Conservation (phyloP, 176 grass and related monocot genomes). For the Thinopyrum elongatum region DNA sequence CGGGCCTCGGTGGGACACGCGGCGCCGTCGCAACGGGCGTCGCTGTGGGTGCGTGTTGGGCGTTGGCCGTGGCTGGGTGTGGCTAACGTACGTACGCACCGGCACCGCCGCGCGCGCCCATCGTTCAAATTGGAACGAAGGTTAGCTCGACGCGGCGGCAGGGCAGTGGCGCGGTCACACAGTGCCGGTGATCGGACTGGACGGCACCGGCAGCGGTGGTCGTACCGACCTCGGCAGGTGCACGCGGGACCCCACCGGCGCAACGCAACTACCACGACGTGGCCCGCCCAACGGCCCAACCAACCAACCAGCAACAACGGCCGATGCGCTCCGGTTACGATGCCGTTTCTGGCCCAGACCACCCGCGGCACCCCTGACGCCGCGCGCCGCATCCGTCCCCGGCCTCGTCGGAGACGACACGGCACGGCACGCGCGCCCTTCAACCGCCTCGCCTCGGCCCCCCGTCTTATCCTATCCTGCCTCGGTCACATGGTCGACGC, state of each 20-base stretch:
- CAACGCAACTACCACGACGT: neutral
- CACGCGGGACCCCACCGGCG: neutral
- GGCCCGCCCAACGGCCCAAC: constrained; percentile 7
- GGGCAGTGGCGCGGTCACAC: no score
- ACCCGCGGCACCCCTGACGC: neutral
- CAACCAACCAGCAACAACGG: neutral
- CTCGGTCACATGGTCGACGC: constrained; percentile 2
- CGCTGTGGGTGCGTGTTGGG: neutral
- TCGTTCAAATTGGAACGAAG: neutral
- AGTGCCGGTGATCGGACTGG: no score
- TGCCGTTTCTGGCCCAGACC: constrained; percentile 26
- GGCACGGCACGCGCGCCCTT: neutral
- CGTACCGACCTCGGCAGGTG: neutral
- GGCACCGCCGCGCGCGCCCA: neutral
- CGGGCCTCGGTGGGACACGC: neutral
- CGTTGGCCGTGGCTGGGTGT: neutral
- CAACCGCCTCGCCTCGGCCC: neutral
- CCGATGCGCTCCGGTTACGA: constrained; percentile 5
- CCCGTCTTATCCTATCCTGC: neutral
- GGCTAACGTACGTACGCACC: neutral
- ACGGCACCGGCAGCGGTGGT: neutral
- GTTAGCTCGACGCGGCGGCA: no score
- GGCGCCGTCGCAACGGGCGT: neutral
- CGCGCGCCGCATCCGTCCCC: neutral
- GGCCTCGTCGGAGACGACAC: constrained; percentile 1